Base-by-base conservation (phyloP, 257 asterid species). In the Solanum rostratum region DNA sequence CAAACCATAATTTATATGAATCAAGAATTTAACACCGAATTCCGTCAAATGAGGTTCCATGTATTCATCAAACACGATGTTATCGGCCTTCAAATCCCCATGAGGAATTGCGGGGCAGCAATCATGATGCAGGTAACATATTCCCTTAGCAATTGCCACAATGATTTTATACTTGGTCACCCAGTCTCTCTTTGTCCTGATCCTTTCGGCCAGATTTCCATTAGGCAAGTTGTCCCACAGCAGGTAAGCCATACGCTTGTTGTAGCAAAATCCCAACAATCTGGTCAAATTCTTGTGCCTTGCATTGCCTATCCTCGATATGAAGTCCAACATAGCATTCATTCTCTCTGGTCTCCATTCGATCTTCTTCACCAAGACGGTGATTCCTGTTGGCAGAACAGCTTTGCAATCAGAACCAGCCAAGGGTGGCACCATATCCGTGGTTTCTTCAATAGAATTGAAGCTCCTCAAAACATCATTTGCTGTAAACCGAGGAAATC, bases 11-110 rank as follows among this genome's bases (percentile, higher is more conserved):
- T 84, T 81, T 30, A 85, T 85, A 27, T 86, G 93, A 85, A 89
- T 22, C 65, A 95, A 83, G 57, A 89, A 89, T 69, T 46, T 82
- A 81, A 97, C 93, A 24, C 98, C 98, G 63, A 88, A 95, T 78
- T 91, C 97, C 12, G 92, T 89, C 92, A 97, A 88, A 88, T 81
- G 97, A 49, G 99, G 97, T 82, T 94, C 99, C 96, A 92, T 92
- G 68, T 90, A 91, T 87, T 97, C 98, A 84, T 97, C 97, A n/a
- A 97, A 93, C 62, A 91, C 85, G 70, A 97, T 81, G 74, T 91
- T 97, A 70, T 89, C 83, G 19, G 94, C 82, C 91, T 91, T 91
- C 83, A 97, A 84, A 86, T 94, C 90, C 46, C 98, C 99, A 74
- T 97, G 97, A 27, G 98, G 91, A 50, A 97, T 94, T 20, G 98